Base-by-base conservation (phyloP, 2,329 filamentous ascomycete genomes). In the Microcyclosporella mali region DNA sequence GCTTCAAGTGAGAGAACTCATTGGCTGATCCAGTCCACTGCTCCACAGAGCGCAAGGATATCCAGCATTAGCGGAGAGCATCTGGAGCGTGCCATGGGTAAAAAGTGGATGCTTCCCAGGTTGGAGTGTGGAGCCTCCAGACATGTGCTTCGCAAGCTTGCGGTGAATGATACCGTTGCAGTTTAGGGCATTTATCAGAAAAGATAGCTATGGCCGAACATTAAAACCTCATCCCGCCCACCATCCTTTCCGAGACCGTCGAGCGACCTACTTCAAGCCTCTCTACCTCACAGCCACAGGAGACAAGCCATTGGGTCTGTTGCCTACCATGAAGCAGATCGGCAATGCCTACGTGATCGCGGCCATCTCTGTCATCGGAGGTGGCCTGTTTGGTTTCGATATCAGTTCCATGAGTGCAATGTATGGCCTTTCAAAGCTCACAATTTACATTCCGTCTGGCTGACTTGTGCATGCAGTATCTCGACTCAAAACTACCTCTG, bases 321-420 rank as follows among this genome's bases (percentile, higher is more conserved):
- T 38, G 38, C 29, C 43, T 51, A 53, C 28, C 46, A 56, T 61
- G 56, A 58, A 56, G 46, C 49, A 62, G 41, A 71, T 77, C 40
- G 72, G 74, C 17, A 79, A 79, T 50, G 71, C 79, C 53, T 79
- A 81, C 57, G 61, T 72, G 43, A 75, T 79, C 50, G 72, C 75
- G 41, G 72, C 72, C 57, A 75, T 78, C 59, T 69, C 76, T 60
- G 71, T 77, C 47, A 70, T 71, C 68, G 82, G 82, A 53, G 82
- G 82, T 60, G 78, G 75, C 17, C 70, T 88, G 18, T 88, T 88
- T 57, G 85, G 85, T 55, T 88, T 88, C 60, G 85, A 88, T 66
- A 86, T 88, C 56, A 79, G 76, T 43, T 84, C 81, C 33, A 86
- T 88, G 82, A 81, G 77, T 45, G 67, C 68, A 8, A 68, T 69